These are phyloP conservation scores for Neonectria coccinea DNA, from an alignment of 2,329 filamentous ascomycete genomes.

Conservation along the genomic window DNA sequence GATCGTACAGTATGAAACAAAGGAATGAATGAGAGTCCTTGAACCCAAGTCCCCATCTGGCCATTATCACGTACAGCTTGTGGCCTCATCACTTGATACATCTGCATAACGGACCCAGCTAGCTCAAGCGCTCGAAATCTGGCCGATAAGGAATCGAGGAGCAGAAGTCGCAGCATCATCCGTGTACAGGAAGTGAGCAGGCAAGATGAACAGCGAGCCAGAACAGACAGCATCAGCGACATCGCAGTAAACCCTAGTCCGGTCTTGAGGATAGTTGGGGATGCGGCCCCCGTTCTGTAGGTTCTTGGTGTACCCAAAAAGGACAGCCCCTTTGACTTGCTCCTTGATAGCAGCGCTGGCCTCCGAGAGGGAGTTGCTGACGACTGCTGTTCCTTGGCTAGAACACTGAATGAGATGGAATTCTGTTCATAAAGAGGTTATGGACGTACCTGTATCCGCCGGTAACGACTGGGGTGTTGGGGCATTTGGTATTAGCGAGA, in stretches of 20 bases:
- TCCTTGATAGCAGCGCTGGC: constrained; percentile 46
- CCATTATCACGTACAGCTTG: no score
- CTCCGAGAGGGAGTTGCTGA: constrained; percentile 54
- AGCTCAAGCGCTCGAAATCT: not conserved
- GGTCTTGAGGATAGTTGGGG: constrained; percentile 50
- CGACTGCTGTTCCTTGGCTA: constrained; percentile 58
- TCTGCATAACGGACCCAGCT: no score
- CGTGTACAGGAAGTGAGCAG: constrained; percentile 47
- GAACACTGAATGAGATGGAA: constrained; percentile 56
- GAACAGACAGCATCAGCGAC: constrained; percentile 51
- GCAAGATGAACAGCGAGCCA: constrained; percentile 52
- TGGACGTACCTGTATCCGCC: constrained; percentile 51
- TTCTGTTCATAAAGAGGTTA: constrained; percentile 26
- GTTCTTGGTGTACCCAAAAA: constrained; percentile 59
- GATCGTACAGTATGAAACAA: no score
- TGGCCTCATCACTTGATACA: no score
- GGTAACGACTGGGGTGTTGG: constrained; percentile 55
- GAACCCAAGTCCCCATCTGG: no score
- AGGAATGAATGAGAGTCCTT: no score
- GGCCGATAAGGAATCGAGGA: constrained; percentile 3
- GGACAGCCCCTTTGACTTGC: constrained; percentile 52
- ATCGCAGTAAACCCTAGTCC: constrained; percentile 54
- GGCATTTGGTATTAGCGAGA: constrained; percentile 57
- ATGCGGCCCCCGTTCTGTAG: constrained; percentile 55
- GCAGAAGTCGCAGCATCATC: constrained; percentile 2